Percentiles rank a stretch among this genome's conserved stretches.
Conservation (phyloP, 2,329 filamentous ascomycete species). For the Scytalidium lignicola region DNA sequence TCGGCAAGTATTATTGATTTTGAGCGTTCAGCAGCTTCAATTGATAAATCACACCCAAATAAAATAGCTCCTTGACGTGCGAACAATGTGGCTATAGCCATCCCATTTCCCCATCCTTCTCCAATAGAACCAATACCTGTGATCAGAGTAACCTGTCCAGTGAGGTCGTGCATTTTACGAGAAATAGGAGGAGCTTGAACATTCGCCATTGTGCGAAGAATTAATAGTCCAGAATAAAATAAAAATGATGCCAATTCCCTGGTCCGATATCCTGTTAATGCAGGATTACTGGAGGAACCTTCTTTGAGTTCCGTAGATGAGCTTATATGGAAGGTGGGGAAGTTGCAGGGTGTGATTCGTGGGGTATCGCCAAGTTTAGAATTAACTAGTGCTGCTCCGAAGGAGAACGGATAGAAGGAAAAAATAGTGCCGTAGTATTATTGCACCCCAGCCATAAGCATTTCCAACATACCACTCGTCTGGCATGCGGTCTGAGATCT, state of each 20-base stretch:
- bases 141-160: constrained; percentile 38
- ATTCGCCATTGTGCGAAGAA: constrained; percentile 9
- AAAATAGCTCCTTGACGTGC: constrained; percentile 43
- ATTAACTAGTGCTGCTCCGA: not conserved
- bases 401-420: too few relatives aligned
- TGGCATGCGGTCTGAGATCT: constrained; percentile 76
- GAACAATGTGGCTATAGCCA: constrained; percentile 42
- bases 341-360: not conserved
- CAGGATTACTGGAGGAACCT: too few relatives aligned
- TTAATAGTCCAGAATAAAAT: not conserved
- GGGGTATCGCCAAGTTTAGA: not conserved
- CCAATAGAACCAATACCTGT: constrained; percentile 39
- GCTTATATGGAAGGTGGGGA: not conserved
- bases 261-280: not conserved
- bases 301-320: too few relatives aligned
- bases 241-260: not conserved
- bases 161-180: constrained; percentile 33
- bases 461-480: constrained; percentile 84
- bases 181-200: constrained; percentile 12
- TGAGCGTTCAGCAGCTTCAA: constrained; percentile 35
- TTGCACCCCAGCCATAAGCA: constrained; percentile 52
- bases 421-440: too few relatives aligned
- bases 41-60: constrained; percentile 45
- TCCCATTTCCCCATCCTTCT: constrained; percentile 46
- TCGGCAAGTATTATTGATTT: constrained; percentile 32